These are phyloP conservation scores for Alternaria burnsii DNA, from an alignment of 2,329 filamentous ascomycete genomes.

Conservation along the genomic window DNA sequence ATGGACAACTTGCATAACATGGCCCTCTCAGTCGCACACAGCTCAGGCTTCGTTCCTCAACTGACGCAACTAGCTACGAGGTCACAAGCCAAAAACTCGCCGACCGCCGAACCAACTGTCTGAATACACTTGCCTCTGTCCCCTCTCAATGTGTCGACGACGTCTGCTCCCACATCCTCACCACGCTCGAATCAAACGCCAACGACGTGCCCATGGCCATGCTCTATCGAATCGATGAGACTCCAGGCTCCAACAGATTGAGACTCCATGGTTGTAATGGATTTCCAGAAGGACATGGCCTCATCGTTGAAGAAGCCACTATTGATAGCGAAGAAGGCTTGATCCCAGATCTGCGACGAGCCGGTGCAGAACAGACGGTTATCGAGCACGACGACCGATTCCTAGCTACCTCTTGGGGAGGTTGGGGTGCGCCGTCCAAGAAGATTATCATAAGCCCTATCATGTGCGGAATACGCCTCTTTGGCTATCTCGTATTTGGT, in stretches of 20 bases:
- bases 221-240: constrained; percentile 37
- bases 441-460: constrained; percentile 41
- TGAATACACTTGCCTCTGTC: constrained; percentile 43
- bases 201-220: constrained; percentile 44
- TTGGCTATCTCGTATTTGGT: constrained; percentile 45
- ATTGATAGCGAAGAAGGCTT: constrained; percentile 38
- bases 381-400: constrained; percentile 45
- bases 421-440: constrained; percentile 36
- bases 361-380: constrained; percentile 28
- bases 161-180: constrained; percentile 40
- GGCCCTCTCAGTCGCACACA: not conserved
- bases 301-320: constrained; percentile 33
- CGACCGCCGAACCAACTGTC: constrained; percentile 43
- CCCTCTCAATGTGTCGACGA: constrained; percentile 30
- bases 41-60: not conserved
- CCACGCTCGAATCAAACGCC: constrained; percentile 37
- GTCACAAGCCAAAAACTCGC: constrained; percentile 43
- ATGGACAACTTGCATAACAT: not conserved
- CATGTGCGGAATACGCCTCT: constrained; percentile 29
- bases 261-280: constrained; percentile 40
- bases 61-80: constrained; percentile 34
- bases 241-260: constrained; percentile 18
- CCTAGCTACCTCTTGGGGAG: constrained; percentile 37
- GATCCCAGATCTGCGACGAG: constrained; percentile 40
- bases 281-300: constrained; percentile 36